A percentile compares a stretch with the other conserved stretches of the same genome.
Conservation (phyloP, 1,284 basidiomycete species). For the Wolfiporia cocos region DNA sequence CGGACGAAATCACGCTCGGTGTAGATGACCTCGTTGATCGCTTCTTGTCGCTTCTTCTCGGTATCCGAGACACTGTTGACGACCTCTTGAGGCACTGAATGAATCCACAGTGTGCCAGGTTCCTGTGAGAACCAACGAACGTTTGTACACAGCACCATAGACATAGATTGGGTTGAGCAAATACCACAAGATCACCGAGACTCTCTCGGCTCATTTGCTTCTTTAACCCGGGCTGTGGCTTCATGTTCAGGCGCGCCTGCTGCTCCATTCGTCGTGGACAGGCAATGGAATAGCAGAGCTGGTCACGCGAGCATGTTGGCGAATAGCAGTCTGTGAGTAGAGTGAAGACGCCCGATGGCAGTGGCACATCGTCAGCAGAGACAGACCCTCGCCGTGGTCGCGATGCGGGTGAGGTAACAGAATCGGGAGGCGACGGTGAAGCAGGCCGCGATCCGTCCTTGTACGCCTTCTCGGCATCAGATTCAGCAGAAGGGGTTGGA, state of each 20-base stretch:
- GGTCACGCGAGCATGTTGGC: slow-evolving; percentile 92
- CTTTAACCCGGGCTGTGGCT: slow-evolving; percentile 84
- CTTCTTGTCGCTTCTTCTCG: slow-evolving; percentile 97
- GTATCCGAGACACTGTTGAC: slow-evolving; percentile 87
- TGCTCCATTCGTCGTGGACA: slow-evolving; percentile 94
- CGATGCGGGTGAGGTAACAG: slow-evolving; percentile 20
- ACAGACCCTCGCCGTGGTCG: slow-evolving; percentile 40
- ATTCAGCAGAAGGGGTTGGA: slow-evolving; percentile 34
- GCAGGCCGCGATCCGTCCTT: slow-evolving; percentile 31
- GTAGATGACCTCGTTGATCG: slow-evolving; percentile 99
- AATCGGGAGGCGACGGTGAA: slow-evolving; percentile 33
- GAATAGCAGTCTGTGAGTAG: slow-evolving; percentile 97
- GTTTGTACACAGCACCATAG: slow-evolving; percentile 8
- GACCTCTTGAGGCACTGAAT: slow-evolving; percentile 92
- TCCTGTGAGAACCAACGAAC: slow-evolving; percentile 45
- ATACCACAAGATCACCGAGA: slow-evolving; percentile 73
- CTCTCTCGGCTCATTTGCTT: slow-evolving; percentile 81
- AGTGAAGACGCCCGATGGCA: slow-evolving; percentile 96
- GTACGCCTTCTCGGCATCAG: slow-evolving; percentile 29
- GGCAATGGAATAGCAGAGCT: slow-evolving; percentile 94
- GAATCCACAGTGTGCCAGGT: slow-evolving; percentile 94
- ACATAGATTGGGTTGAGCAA: slow-evolving; percentile 16
- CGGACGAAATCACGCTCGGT: slow-evolving; percentile 97
- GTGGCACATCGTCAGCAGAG: slow-evolving; percentile 54
- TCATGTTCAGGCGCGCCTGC: slow-evolving; percentile 89